Conservation (phyloP, 208 protist species). For the Trichomonas vaginalis region DNA sequence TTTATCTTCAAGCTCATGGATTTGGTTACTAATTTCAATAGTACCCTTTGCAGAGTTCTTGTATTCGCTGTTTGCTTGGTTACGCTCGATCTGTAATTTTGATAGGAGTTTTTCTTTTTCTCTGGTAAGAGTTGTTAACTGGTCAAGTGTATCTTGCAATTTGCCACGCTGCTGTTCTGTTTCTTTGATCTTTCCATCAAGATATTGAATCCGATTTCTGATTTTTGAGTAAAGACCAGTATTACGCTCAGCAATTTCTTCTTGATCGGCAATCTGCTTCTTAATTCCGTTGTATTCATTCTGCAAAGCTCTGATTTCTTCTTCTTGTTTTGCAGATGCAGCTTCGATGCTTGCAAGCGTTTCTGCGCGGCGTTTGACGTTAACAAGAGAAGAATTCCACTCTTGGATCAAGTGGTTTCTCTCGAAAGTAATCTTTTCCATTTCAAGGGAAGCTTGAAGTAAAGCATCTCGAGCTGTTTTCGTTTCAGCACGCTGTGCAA, state of each 20-base stretch:
- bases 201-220: neutral
- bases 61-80: neutral
- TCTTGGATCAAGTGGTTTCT: neutral
- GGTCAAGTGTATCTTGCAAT: neutral
- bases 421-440: slow-evolving; percentile 13
- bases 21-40: slow-evolving; percentile 14
- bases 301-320: neutral
- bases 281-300: neutral
- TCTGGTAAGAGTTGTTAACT: neutral
- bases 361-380: neutral
- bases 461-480: slow-evolving; percentile 1
- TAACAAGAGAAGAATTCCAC: neutral
- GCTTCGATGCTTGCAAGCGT: neutral
- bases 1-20: slow-evolving; percentile 2
- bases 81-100: neutral
- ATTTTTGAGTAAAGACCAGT: neutral
- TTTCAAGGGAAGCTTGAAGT: slow-evolving; percentile 13
- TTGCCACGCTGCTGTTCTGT: neutral
- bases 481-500: neutral
- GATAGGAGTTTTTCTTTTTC: neutral
- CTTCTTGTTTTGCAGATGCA: neutral
- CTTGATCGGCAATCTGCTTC: neutral
- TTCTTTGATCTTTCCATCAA: neutral
- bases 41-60: neutral
- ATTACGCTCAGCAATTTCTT: neutral